Evolutionary conservation across 2,329 filamentous ascomycete species (phyloP).

Genomic region (Phialophora chinensis): DNA sequence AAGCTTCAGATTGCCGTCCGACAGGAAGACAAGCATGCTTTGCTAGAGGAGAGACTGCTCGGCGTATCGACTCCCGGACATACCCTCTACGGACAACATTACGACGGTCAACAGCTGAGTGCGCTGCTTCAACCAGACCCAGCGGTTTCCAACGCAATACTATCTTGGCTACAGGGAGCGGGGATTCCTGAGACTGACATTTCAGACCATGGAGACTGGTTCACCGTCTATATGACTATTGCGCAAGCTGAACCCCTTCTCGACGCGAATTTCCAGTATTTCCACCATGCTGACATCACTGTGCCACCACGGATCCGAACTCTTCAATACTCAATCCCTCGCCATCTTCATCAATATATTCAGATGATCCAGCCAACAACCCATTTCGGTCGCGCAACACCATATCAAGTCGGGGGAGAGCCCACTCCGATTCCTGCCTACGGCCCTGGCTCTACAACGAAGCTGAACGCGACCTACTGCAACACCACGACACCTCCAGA

Average conservation of each 20-base stretch:
- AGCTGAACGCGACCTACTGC: conserved; percentile 42
- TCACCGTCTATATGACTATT: conserved; percentile 63
- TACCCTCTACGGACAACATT: conserved; percentile 42
- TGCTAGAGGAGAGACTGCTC: conserved; percentile 64
- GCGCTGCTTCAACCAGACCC: conserved; percentile 19
- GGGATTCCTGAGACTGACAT: conserved; percentile 55
- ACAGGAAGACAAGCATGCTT: conserved; percentile 37
- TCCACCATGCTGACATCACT: conserved; percentile 52
- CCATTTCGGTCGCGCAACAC: conserved; percentile 56
- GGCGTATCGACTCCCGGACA: conserved; percentile 67
- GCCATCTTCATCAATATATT: conserved; percentile 59
- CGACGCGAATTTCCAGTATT: conserved; percentile 64
- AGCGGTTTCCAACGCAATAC: conserved; percentile 17
- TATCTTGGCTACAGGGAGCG: conserved; percentile 48
- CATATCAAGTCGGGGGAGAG: conserved; percentile 43
- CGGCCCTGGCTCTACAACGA: conserved; percentile 12
- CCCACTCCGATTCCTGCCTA: conserved; percentile 6
- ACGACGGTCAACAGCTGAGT: conserved; percentile 17
- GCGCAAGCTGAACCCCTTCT: conserved; percentile 62
- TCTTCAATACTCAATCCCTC: conserved; percentile 67
- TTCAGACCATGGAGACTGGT: conserved; percentile 63
- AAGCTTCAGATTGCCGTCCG: conserved; percentile 16
- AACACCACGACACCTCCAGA: conserved; percentile 52
- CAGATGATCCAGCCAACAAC: conserved; percentile 71
- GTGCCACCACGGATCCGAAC: conserved; percentile 56